Percentiles rank a stretch among this genome's conserved stretches.
These are phyloP conservation scores for Leccinum pellstonianum DNA, from an alignment of 768 basidiomycete genomes.

Conservation along the genomic window DNA sequence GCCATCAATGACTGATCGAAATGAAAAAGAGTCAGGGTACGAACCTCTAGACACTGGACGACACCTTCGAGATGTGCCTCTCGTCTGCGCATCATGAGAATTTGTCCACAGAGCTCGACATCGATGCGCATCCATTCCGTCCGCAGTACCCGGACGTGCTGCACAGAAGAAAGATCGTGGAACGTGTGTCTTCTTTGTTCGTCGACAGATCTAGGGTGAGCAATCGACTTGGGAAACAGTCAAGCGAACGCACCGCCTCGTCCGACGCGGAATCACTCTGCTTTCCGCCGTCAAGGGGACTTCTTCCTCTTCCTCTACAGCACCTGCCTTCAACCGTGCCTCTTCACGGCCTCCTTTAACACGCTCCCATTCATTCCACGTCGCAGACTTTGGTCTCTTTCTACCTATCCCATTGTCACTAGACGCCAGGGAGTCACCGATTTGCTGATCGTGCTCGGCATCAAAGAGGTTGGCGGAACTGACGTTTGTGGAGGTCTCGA, in stretches of 20 bases:
- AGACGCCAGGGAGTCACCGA: constrained; percentile 2
- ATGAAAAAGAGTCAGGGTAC: constrained; percentile 15
- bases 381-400: constrained; percentile 41
- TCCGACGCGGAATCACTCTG: constrained; percentile 25
- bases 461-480: constrained; percentile 27
- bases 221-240: background rate
- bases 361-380: constrained; percentile 44
- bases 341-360: constrained; percentile 14
- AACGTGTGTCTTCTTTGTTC: constrained; percentile 60
- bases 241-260: constrained; percentile 20
- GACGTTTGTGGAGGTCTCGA: constrained; percentile 31
- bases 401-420: constrained; percentile 3
- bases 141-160: constrained; percentile 46
- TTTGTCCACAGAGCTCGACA: constrained; percentile 74
- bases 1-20: constrained; percentile 9
- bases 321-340: constrained; percentile 21
- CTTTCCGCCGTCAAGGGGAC: constrained; percentile 6
- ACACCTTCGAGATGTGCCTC: constrained; percentile 69
- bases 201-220: constrained; percentile 1
- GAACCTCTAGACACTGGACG: constrained; percentile 54
- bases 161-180: constrained; percentile 56
- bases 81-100: constrained; percentile 66
- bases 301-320: constrained; percentile 11
- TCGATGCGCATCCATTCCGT: constrained; percentile 73
- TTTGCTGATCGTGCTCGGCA: constrained; percentile 17